Evolutionary conservation across 2,329 filamentous ascomycete genomes (phyloP).

Genomic region (Aspergillus ustus): DNA sequence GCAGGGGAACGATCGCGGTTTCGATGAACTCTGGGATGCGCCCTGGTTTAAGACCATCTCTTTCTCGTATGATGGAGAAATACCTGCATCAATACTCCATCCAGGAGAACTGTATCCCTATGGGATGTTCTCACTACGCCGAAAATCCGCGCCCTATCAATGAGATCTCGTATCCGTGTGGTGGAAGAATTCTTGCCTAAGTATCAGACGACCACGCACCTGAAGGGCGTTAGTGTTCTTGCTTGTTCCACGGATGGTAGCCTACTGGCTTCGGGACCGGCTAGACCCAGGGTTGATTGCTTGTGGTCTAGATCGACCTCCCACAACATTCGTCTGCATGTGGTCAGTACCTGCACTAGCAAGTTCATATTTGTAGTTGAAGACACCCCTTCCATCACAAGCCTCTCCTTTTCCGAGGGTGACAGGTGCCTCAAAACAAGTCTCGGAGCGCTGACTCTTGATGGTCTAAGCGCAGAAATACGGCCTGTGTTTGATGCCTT

Average conservation of each 20-base stretch:
- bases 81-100: slow-evolving; percentile 9
- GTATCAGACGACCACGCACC: too few species aligned
- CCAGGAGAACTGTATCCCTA: background rate
- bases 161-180: too few species aligned
- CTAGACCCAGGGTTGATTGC: background rate
- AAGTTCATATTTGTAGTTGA: background rate
- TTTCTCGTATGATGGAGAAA: background rate
- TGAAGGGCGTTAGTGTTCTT: too few species aligned
- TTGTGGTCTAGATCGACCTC: background rate
- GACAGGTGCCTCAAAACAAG: background rate
- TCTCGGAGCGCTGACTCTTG: background rate
- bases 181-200: too few species aligned
- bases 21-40: too few species aligned
- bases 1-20: too few species aligned
- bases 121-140: background rate
- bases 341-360: background rate
- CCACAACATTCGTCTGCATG: background rate
- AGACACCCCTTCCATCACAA: background rate
- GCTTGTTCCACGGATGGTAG: too few species aligned
- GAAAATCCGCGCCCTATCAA: background rate
- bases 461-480: background rate
- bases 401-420: background rate
- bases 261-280: too few species aligned
- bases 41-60: background rate
- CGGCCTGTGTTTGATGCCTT: background rate